Base-by-base conservation (phyloP, 192 early-diverging fungal genomes). In the Umbelopsis ramanniana region DNA sequence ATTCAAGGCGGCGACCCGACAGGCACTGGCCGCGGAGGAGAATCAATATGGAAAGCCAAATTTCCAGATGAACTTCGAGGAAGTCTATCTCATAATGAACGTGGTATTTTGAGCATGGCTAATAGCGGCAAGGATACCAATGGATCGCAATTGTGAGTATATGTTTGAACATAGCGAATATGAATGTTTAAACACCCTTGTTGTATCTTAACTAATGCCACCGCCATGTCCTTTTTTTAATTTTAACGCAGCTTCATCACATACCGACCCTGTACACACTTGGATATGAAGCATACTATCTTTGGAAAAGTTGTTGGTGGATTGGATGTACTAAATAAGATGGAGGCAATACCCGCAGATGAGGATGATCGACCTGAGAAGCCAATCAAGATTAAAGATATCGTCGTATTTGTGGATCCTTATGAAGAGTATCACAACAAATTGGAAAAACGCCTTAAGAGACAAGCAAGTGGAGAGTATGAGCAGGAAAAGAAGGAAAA, bases 1-100 rank as follows among this genome's bases (percentile, higher is more conserved):
- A 87, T 99, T 43, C 98, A 99, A 84, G 96, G 95, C 43, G 94
- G 96, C 46, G 97, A 99, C 79, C 97, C 97, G 17, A 96, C 97
- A 6, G 94, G 92, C 12, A 98, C 94, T 0, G 96, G 96, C 6
- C 84, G 88, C 23, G 97, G 96, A 17, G 97, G 98, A 11, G 86
- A 89, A 79, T 93, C 89, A 26, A 86, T 68, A 73, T 93, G 87
- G 88, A 87, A 82, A 26, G 72, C 84, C 26, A 85, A 85, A 29
- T 94, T 94, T 66, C 79, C 81, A 23, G 92, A 93, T 79, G 93
- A 94, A 68, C 83, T 93, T 55, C 77, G 76, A 48, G 77, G 84
- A 12, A 90, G 86, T 57, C 73, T 93, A 38, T 87, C 88, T 15
- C 97, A 98, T 74, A 86, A 90, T 23, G 88, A 80, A 23, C 87